These are phyloP conservation scores for Curvularia spicifera DNA, from an alignment of 2,329 filamentous ascomycete genomes.

Conservation along the genomic window DNA sequence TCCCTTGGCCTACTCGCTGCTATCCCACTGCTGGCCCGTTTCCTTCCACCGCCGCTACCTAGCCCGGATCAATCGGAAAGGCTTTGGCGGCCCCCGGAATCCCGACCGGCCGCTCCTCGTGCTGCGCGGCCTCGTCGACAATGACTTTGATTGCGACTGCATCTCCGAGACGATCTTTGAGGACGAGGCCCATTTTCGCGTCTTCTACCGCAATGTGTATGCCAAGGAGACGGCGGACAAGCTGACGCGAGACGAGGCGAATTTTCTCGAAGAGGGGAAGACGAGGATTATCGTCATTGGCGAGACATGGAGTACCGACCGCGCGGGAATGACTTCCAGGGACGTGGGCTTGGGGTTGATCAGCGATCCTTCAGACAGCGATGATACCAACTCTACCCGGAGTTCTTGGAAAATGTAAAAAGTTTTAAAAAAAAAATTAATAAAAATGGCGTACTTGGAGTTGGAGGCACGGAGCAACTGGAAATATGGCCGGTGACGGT, in stretches of 20 bases:
- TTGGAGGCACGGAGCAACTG: neutral
- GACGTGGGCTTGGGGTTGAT: conserved; percentile 11
- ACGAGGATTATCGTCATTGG: conserved; percentile 36
- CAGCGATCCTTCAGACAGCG: conserved; percentile 23
- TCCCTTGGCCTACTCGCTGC: conserved; percentile 31
- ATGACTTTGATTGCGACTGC: conserved; percentile 38
- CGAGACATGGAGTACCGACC: conserved; percentile 30
- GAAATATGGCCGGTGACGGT: neutral
- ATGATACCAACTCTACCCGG: conserved; percentile 18
- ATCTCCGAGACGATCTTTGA: conserved; percentile 35
- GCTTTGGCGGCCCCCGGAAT: conserved; percentile 36
- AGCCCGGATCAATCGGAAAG: conserved; percentile 33
- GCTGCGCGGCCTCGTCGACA: conserved; percentile 30
- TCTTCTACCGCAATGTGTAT: conserved; percentile 36
- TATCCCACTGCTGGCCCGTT: conserved; percentile 28
- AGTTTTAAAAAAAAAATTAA: too few relatives aligned
- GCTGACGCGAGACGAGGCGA: conserved; percentile 33
- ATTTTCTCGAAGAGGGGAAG: conserved; percentile 30
- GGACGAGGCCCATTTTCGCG: conserved; percentile 30
- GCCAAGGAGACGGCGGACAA: conserved; percentile 29
- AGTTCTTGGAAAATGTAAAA: conserved; percentile 12
- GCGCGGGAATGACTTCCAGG: conserved; percentile 17
- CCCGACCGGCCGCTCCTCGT: conserved; percentile 30
- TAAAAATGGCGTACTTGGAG: too few relatives aligned
- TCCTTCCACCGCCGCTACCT: conserved; percentile 36